Base-by-base conservation (phyloP, 2,329 filamentous ascomycete genomes). In the Arthrobotrys sinensis region DNA sequence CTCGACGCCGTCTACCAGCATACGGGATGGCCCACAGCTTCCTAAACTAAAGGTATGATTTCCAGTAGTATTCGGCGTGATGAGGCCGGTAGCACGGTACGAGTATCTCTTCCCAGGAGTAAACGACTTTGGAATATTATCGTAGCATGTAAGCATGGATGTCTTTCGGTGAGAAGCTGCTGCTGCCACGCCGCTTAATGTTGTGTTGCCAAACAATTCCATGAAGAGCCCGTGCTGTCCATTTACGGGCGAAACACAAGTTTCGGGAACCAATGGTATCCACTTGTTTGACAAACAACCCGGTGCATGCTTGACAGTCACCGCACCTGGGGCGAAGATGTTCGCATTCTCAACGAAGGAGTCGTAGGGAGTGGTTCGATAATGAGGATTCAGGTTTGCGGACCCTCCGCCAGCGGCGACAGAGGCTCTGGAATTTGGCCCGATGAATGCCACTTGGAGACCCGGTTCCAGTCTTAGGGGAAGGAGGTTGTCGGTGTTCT, bases 401-500 rank as follows among this genome's bases (percentile, higher is more conserved):
- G 81, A 82, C 79, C 81, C 81, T 79, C 81, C 81, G 46, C 81
- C 81, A 62, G 81, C 81, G 50, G 81, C 81, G 11, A 82, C 81
- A 16, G 81, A 82, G 85, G 86, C 83, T 62, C 86, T 87, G 10
- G 88, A 85, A 72, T 89, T 89, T 11, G 87, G 87, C 2, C 88
- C 88, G 72, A 89, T 88, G 16, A 89, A 85, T 10, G 87, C 85
- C 11, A 87, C 84, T 0, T 86, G 84, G 72, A 86, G 85, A 24
- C 84, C 83, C 55, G 85, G 86, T 45, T 84, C 83, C 65, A 89
- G 82, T 0, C 77, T 87, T 2, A 91, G 83, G 0, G 92, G 92
- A 0, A 94, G 85, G 0, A 91, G 83, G 12, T 85, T 85, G 43
- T 87, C 87, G 11, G 92, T 88, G 80, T 94, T 94, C 85, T 93